Percentiles rank a stretch among this genome's conserved stretches.
phyloP scores from a whole-genome alignment of 805 yeast genomes.

The Schwanniomyces vanrijiae region DNA sequence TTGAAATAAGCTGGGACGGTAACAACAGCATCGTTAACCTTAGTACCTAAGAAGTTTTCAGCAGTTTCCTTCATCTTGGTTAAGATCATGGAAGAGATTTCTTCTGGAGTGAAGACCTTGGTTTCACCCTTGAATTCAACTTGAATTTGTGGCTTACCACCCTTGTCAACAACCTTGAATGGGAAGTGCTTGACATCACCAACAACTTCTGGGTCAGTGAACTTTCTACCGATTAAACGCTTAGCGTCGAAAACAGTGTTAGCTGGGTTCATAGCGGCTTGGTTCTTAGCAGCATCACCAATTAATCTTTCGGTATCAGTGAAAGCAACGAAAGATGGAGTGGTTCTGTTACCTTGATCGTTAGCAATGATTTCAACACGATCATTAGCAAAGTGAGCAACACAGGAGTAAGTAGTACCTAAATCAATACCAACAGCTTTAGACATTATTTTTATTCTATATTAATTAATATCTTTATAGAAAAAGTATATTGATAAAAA shows the following conservation, averaged over 20 bases:
- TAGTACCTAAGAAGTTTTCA: conserved; percentile 82
- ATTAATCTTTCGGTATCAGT: conserved; percentile 49
- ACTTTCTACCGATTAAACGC: conserved; percentile 62
- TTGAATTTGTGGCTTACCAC: conserved; percentile 48
- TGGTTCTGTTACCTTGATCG: conserved; percentile 53
- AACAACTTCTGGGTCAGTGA: conserved; percentile 64
- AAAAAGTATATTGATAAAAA: background rate
- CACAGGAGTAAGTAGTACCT: conserved; percentile 54
- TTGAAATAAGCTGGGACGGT: conserved; percentile 53
- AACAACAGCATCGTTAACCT: conserved; percentile 56
- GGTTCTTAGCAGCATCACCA: conserved; percentile 53
- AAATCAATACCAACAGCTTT: conserved; percentile 52
- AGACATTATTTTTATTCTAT: conserved; percentile 16
- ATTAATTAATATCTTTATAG: background rate
- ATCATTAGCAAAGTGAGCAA: conserved; percentile 61
- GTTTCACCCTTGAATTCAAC: conserved; percentile 48
- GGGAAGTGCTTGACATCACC: conserved; percentile 50
- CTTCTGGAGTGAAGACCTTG: conserved; percentile 49
- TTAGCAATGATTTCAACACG: conserved; percentile 56
- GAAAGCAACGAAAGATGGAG: conserved; percentile 52
- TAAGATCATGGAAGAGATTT: conserved; percentile 49
- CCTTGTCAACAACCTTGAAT: conserved; percentile 43
- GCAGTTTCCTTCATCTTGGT: conserved; percentile 68
- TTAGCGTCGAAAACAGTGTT: conserved; percentile 51
- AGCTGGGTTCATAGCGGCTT: conserved; percentile 51